These are phyloP conservation scores for Penicillium mononematosum DNA, from an alignment of 495 filamentous ascomycete species.

Conservation along the genomic window DNA sequence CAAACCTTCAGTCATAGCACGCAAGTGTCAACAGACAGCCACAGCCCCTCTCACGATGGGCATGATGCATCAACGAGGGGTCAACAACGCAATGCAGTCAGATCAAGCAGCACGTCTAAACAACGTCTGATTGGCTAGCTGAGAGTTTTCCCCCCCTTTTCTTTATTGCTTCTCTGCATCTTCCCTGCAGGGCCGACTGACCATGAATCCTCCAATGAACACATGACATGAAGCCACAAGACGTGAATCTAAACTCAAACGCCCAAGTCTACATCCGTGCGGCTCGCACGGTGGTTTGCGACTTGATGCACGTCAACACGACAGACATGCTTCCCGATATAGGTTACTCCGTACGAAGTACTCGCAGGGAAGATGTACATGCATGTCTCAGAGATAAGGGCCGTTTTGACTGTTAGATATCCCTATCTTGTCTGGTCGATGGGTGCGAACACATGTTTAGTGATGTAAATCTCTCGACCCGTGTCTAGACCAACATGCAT, in stretches of 20 bases:
- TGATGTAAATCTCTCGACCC: not conserved
- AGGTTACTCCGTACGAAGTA: not conserved
- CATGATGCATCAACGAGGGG: not conserved
- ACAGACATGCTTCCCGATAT: not conserved
- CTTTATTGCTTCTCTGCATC: slow-evolving; percentile 11
- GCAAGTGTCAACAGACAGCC: not conserved
- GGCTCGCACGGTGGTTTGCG: not conserved
- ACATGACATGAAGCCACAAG: not conserved
- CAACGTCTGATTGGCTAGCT: not conserved
- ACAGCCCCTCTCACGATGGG: not conserved
- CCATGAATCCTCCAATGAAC: not conserved
- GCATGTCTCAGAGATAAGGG: slow-evolving; percentile 6
- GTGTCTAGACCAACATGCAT: not conserved
- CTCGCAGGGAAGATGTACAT: not conserved
- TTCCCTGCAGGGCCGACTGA: slow-evolving; percentile 7
- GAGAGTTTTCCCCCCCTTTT: not conserved
- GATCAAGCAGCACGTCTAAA: not conserved
- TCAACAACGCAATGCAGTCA: slow-evolving; percentile 1
- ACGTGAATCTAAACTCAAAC: not conserved
- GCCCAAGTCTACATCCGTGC: not conserved
- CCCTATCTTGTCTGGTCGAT: not conserved
- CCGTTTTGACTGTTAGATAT: not conserved
- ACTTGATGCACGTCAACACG: not conserved
- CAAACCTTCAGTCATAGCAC: slow-evolving; percentile 4
- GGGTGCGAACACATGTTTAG: not conserved